Conservation (phyloP, 352 stramenopile genomes). For the Phytophthora uliginosa region DNA sequence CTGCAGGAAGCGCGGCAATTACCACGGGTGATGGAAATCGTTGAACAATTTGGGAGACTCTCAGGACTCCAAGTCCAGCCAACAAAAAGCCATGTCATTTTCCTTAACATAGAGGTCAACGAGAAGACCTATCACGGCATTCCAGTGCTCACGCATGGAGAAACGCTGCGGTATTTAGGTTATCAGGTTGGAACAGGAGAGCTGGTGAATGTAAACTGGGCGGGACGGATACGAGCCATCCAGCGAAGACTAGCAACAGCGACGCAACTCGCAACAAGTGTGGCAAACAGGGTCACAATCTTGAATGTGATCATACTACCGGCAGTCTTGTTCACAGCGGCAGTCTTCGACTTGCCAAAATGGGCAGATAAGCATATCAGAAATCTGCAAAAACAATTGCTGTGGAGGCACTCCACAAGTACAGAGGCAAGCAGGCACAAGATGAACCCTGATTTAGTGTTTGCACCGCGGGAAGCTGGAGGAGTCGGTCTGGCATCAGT, state of each 20-base stretch:
- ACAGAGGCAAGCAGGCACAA: background rate
- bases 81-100: background rate
- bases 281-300: background rate
- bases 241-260: background rate
- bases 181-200: background rate
- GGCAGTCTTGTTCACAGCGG: background rate
- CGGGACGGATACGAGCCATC: background rate
- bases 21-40: background rate
- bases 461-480: background rate
- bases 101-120: background rate
- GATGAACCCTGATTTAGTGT: background rate
- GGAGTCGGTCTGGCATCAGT: too few species aligned
- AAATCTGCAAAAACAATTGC: background rate
- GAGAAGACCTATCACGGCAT: background rate
- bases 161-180: background rate
- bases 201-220: background rate
- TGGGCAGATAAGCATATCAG: background rate
- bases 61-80: background rate
- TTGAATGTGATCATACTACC: background rate
- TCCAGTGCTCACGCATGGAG: background rate
- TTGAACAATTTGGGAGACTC: background rate
- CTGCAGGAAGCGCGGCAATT: background rate
- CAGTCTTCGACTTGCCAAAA: background rate
- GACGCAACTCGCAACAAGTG: background rate
- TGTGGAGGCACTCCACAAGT: background rate